Conservation (phyloP, 1,284 basidiomycete species). For the Ustilago crameri region DNA sequence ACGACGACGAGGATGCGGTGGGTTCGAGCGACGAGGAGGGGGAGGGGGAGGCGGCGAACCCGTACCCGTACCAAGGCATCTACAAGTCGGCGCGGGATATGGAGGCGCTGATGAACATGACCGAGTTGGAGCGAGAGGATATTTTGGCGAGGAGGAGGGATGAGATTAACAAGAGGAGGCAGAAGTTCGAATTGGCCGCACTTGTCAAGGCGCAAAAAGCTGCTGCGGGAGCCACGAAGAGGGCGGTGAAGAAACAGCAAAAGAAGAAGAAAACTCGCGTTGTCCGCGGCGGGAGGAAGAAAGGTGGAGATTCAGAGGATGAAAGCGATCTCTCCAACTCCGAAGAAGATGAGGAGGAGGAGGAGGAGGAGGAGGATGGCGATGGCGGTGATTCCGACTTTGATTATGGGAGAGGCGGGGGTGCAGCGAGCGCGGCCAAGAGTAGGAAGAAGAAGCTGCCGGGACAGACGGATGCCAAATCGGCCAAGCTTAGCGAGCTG, state of each 20-base stretch:
- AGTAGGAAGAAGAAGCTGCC: slow-evolving; percentile 81
- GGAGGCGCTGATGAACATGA: slow-evolving; percentile 79
- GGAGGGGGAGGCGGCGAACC: slow-evolving; percentile 2
- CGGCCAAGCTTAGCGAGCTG: slow-evolving; percentile 55
- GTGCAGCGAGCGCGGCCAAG: slow-evolving; percentile 79
- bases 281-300: slow-evolving; percentile 8
- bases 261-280: slow-evolving; percentile 29
- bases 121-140: slow-evolving; percentile 87
- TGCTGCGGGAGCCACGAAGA: slow-evolving; percentile 46
- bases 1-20: slow-evolving; percentile 9
- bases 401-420: slow-evolving; percentile 64
- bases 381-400: slow-evolving; percentile 74
- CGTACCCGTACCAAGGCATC: slow-evolving; percentile 88
- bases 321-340: slow-evolving; percentile 66
- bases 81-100: slow-evolving; percentile 85
- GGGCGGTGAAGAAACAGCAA: slow-evolving; percentile 22
- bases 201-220: slow-evolving; percentile 78
- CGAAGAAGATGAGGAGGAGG: slow-evolving; percentile 71
- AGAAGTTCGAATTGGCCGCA: slow-evolving; percentile 79
- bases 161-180: slow-evolving; percentile 80
- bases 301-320: slow-evolving; percentile 23
- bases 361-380: slow-evolving; percentile 75
- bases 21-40: background rate
- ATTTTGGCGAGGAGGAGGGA: slow-evolving; percentile 83
- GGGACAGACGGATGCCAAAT: slow-evolving; percentile 48